Evolutionary conservation across 495 filamentous ascomycete species (phyloP), one percentile per base, ranked within the genome.

Genomic region (Tuber microsphaerosporum): DNA sequence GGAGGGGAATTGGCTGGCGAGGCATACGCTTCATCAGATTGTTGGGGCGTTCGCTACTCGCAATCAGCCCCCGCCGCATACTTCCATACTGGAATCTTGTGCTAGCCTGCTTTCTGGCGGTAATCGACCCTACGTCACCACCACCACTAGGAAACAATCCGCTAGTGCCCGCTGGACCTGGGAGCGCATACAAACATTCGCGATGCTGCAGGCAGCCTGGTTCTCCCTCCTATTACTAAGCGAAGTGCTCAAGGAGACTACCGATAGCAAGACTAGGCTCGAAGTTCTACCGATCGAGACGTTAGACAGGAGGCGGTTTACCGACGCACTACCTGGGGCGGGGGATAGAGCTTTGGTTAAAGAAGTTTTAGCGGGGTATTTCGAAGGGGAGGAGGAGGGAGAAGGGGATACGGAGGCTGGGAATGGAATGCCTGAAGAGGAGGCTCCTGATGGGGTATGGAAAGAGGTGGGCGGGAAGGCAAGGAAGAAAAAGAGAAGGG

Each of bases 121-220:
- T 37, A 16, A 14, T 0, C 31, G 19, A 0, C 42, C 51, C 42
- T 2, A 3, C 39, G 41, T 34, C 48, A 26, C 45, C 46, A 9
- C 46, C 41, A 45, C 22, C 48, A 26, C 45, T 37, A 9, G 46
- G 41, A 39, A 22, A 22, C 2, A 26, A 75, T 7, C 65, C n/a
- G 31, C 31, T 8, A 14, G 51, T n/a, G 65, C 26, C 10, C 75
- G 48, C 44, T 82, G 80, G 80, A 81, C 76, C 0, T 82, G 80
- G 80, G 72, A 73, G n/a, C 61, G 56, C 17, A 44, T 82, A 2
- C 80, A 82, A n/a, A 22, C 75, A 0, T 81, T 79, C 41, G 80
- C 80, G 3, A 74, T 79, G 76, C 46, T 75, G 7, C 80, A 81
- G 74, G 80, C 80, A 0, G 79, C 71, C 6, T 82, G 80, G 80